Base-by-base conservation (phyloP, 1,284 basidiomycete genomes). In the Dichomitus squalens region DNA sequence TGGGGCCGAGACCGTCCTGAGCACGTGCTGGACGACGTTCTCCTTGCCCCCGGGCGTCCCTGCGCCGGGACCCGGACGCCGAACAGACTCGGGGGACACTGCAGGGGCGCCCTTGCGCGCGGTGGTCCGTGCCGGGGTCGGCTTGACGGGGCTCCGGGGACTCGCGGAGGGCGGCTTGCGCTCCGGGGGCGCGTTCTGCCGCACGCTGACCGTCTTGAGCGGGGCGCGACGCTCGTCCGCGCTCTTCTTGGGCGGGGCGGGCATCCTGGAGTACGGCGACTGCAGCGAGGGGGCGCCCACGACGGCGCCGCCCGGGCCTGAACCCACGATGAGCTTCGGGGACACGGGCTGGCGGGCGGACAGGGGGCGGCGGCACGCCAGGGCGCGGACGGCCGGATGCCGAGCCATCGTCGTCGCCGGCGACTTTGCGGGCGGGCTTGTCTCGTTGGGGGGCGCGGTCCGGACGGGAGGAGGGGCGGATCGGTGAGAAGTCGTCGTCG, bases 311-410 rank as follows among this genome's bases (percentile, higher is more conserved):
- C 54, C 56, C 3, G 29, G 18, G 14, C 62, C 57, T 16, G 59
- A 53, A 27, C 55, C 59, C 31, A 41, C 34, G 7, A 31, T 7
- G 29, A 49, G 53, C 12, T 21, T 14, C 0, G 59, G 47, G 6
- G 60, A 12, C 61, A 52, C n/a, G 49, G 58, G 16, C 58, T 33
- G 21, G 38, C 27, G 31, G 54, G 21, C 11, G 58, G 52, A 44
- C 39, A 31, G 7, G 25, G 48, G 34, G 18, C 35, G 34, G 18
- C 35, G 35, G 48, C 63, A 64, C 9, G 60, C 54, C 11, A 69
- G 40, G 12, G 65, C 61, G n/a, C 66, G 67, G n/a, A 68, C 59
- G n/a, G 64, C 67, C 25, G 70, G 70, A 44, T 70, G 70, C 51
- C 65, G 68, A 12, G 69, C 68, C 57, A 66, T 64, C 38, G 61